Percentiles rank a stretch among this genome's conserved stretches.
Evolutionary conservation across 305 asterid species (phyloP).

Genomic region (Fraxinus ornus): DNA sequence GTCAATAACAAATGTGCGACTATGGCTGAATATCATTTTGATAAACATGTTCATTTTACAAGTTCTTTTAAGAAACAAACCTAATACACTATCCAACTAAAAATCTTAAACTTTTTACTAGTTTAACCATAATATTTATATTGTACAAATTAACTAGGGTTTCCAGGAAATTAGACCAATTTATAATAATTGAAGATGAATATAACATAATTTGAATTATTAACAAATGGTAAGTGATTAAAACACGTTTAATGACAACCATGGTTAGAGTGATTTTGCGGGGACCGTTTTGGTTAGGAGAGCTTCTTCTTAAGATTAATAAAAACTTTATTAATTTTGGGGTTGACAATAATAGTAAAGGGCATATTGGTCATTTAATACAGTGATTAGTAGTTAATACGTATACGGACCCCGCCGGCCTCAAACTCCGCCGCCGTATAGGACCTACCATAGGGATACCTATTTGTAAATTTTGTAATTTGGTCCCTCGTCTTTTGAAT

Average conservation of each 20-base stretch:
- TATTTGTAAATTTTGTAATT: slow-evolving; percentile 12
- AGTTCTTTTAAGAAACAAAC: too few relatives aligned
- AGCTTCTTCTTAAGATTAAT: slow-evolving; percentile 36
- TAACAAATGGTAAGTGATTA: slow-evolving; percentile 15
- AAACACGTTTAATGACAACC: slow-evolving; percentile 30
- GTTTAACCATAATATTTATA: not conserved
- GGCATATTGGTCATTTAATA: slow-evolving; percentile 25
- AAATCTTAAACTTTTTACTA: too few relatives aligned
- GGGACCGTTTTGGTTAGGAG: slow-evolving; percentile 35
- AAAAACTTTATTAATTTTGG: slow-evolving; percentile 19
- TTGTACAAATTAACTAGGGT: not conserved
- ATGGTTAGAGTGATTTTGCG: slow-evolving; percentile 35
- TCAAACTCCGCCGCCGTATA: slow-evolving; percentile 16
- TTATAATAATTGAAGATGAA: not conserved
- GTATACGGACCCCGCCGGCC: slow-evolving; percentile 56
- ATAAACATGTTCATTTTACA: too few relatives aligned
- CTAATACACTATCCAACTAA: too few relatives aligned
- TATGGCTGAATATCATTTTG: not conserved
- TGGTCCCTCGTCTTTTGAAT: not conserved
- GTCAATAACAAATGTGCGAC: too few relatives aligned
- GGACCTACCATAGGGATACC: slow-evolving; percentile 33
- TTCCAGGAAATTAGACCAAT: not conserved
- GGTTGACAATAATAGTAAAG: slow-evolving; percentile 31
- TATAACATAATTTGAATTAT: not conserved
- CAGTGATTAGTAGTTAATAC: slow-evolving; percentile 25